A percentile compares a stretch with the other conserved stretches of the same genome.
Conservation (phyloP, 257 asterid species). For the Haberlea rhodopensis region DNA sequence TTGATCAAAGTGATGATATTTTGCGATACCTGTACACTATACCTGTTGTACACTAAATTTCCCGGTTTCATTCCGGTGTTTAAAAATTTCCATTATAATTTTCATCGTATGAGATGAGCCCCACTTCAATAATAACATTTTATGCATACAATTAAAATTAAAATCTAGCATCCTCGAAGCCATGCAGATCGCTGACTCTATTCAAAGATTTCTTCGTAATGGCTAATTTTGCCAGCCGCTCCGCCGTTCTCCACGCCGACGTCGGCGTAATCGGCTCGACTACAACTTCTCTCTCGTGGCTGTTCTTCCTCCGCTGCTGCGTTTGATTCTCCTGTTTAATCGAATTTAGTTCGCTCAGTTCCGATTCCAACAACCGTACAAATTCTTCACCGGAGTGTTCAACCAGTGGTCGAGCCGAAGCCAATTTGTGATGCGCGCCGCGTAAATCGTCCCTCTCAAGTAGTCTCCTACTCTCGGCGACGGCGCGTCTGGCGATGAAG, state of each 20-base stretch:
- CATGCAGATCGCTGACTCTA: constrained; percentile 44
- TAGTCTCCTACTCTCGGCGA: constrained; percentile 70
- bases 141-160: constrained; percentile 28
- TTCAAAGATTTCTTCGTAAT: constrained; percentile 81
- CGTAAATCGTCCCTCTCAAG: constrained; percentile 50
- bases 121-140: no score
- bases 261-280: constrained; percentile 93
- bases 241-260: constrained; percentile 99
- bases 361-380: constrained; percentile 73
- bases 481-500: constrained; percentile 78
- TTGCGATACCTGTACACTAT: no score
- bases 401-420: constrained; percentile 70
- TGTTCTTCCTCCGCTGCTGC: constrained; percentile 31
- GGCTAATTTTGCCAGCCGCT: constrained; percentile 93
- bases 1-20: no score
- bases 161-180: constrained; percentile 97
- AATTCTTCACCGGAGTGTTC: constrained; percentile 69
- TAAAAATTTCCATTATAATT: no score
- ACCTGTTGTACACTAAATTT: no score
- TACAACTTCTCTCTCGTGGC: constrained; percentile 29
- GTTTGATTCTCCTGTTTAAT: no score
- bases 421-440: constrained; percentile 75
- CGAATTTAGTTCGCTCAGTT: constrained; percentile 56
- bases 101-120: no score
- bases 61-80: no score